Percentiles rank a stretch among this genome's conserved stretches.
These are phyloP conservation scores for Coriaria nepalensis DNA, from an alignment of 306 rosid genomes.

Conservation along the genomic window DNA sequence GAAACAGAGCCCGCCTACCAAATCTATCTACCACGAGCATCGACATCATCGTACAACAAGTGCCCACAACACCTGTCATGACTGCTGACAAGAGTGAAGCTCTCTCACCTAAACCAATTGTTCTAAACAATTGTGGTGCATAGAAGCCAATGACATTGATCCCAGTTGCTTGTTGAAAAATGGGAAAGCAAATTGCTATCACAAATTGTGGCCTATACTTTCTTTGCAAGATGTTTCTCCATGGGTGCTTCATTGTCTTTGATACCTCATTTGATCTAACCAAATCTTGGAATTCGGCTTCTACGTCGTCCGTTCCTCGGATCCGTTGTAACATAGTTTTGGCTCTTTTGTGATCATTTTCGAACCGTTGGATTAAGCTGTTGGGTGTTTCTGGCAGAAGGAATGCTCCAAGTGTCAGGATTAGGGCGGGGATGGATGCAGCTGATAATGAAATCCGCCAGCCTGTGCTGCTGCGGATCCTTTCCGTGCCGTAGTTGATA, in stretches of 20 bases:
- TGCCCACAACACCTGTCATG: constrained; percentile 28
- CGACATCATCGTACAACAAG: constrained; percentile 29
- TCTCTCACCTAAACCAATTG: constrained; percentile 39
- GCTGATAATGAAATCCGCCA: constrained; percentile 48
- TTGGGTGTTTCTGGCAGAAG: constrained; percentile 29
- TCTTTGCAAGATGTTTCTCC: constrained; percentile 13
- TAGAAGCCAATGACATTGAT: constrained; percentile 42
- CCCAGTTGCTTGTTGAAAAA: constrained; percentile 41
- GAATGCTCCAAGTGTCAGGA: constrained; percentile 46
- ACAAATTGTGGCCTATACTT: constrained; percentile 40
- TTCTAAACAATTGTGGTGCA: constrained; percentile 32
- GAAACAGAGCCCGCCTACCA: constrained; percentile 31
- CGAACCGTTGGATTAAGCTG: constrained; percentile 1
- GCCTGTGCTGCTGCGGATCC: constrained; percentile 46
- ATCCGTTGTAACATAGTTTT: too few species aligned
- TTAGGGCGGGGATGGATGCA: constrained; percentile 31
- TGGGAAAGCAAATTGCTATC: constrained; percentile 39
- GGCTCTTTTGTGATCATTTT: too few species aligned
- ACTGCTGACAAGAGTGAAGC: constrained; percentile 33
- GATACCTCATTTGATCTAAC: constrained; percentile 20
- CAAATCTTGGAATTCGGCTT: constrained; percentile 32
- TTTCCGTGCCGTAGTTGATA: constrained; percentile 49
- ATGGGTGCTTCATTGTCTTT: constrained; percentile 12
- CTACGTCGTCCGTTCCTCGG: constrained; percentile 26
- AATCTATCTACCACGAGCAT: constrained; percentile 35